These are phyloP conservation scores for Mytilinidion resinicola DNA, from an alignment of 495 filamentous ascomycete species.

Conservation along the genomic window DNA sequence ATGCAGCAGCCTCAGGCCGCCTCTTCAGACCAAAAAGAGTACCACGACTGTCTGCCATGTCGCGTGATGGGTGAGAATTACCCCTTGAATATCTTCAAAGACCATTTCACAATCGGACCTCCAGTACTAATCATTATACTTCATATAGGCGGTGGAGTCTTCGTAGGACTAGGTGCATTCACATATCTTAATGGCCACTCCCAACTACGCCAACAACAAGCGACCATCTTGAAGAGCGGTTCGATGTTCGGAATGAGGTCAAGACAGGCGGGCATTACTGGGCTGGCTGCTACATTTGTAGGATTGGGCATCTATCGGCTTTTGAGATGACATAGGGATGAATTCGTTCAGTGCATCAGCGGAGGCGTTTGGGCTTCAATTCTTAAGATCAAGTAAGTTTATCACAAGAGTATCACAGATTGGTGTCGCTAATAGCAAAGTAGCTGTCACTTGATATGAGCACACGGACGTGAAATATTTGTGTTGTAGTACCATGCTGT, in stretches of 20 bases:
- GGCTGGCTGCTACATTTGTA: conserved; percentile 62
- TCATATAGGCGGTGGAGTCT: conserved; percentile 65
- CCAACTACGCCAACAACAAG: conserved; percentile 65
- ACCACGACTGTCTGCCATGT: conserved; percentile 36
- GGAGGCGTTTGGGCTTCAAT: background rate
- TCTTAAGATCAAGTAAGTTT: background rate
- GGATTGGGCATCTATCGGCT: conserved; percentile 60
- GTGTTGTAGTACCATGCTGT: no score
- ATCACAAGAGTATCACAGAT: no score
- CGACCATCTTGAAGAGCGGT: conserved; percentile 60
- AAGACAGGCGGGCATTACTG: conserved; percentile 60
- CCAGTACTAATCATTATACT: background rate
- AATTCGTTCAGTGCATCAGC: background rate
- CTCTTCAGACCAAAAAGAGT: conserved; percentile 12
- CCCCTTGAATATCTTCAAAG: background rate
- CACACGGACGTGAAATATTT: no score
- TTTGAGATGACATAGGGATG: conserved; percentile 42
- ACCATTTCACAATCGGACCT: background rate
- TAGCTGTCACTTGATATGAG: no score
- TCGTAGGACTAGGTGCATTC: conserved; percentile 84
- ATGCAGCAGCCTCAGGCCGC: background rate
- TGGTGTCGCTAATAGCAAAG: no score
- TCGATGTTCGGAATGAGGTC: conserved; percentile 72
- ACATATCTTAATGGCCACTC: conserved; percentile 73
- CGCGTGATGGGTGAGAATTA: conserved; percentile 31